Conservation (phyloP, 257 asterid genomes). For the Anisodus acutangulus region DNA sequence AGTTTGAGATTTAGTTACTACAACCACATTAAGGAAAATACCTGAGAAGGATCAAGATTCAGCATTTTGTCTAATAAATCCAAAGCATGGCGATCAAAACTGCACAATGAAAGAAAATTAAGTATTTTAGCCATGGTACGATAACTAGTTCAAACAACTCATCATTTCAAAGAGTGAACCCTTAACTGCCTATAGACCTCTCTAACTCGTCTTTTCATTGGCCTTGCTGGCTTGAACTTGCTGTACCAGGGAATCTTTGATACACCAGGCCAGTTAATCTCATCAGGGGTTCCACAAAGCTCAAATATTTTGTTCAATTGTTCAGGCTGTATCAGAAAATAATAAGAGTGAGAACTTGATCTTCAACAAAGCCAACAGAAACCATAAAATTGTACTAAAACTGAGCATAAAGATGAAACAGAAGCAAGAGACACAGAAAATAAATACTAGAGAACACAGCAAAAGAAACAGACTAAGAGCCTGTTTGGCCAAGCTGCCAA, state of each 20-base stretch:
- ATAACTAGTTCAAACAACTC: background rate
- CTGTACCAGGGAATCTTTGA: conserved; percentile 93
- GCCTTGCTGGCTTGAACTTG: conserved; percentile 89
- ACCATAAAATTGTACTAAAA: background rate
- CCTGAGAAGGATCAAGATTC: conserved; percentile 97
- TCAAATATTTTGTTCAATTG: conserved; percentile 90
- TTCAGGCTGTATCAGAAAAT: conserved; percentile 63
- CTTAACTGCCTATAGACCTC: conserved; percentile 91
- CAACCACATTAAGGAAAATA: conserved; percentile 37
- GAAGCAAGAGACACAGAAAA: conserved; percentile 10
- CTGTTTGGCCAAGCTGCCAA: no score
- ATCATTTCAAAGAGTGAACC: conserved; percentile 31
- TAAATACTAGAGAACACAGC: background rate
- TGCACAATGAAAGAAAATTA: conserved; percentile 39
- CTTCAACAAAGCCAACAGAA: conserved; percentile 12
- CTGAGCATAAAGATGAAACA: background rate
- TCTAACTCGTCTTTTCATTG: conserved; percentile 79
- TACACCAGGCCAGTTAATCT: conserved; percentile 95
- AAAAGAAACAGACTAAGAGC: background rate
- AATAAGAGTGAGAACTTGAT: conserved; percentile 13
- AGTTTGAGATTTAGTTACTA: conserved; percentile 17
- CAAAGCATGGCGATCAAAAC: conserved; percentile 90
- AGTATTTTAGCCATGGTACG: background rate
- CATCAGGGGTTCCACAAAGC: conserved; percentile 99
- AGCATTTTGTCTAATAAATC: conserved; percentile 91